Conservation (phyloP, 2,329 filamentous ascomycete genomes). For the Atkinsonella texensis region DNA sequence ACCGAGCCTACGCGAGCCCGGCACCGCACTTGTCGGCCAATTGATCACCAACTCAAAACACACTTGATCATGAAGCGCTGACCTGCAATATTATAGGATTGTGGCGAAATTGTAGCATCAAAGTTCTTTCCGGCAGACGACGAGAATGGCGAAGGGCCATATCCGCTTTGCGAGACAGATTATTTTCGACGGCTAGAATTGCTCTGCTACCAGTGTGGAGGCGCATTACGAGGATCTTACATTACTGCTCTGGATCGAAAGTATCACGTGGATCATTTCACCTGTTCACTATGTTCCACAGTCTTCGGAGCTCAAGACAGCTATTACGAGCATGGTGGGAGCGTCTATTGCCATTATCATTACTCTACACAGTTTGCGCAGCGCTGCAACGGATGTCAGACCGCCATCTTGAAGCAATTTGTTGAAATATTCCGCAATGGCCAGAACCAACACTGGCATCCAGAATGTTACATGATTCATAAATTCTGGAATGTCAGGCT, state of each 20-base stretch:
- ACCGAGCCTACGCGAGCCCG: background rate
- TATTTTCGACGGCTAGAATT: conserved; percentile 90
- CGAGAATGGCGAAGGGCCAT: conserved; percentile 73
- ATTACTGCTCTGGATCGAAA: conserved; percentile 96
- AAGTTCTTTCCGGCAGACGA: conserved; percentile 98
- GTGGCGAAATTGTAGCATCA: conserved; percentile 89
- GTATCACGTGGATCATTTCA: conserved; percentile 98
- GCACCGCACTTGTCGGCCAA: background rate
- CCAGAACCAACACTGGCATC: conserved; percentile 98
- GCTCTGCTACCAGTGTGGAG: conserved; percentile 83
- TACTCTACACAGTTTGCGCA: conserved; percentile 97
- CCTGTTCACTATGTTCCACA: conserved; percentile 90
- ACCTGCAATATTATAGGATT: conserved; percentile 52
- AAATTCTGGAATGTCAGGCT: conserved; percentile 99
- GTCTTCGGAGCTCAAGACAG: conserved; percentile 98
- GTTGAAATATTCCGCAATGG: conserved; percentile 98
- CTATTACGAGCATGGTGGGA: conserved; percentile 95
- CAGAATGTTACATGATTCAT: conserved; percentile 99
- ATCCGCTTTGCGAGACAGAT: conserved; percentile 93
- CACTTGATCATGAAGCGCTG: conserved; percentile 2
- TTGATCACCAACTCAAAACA: background rate
- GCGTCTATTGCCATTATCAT: conserved; percentile 97
- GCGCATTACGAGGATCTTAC: conserved; percentile 88
- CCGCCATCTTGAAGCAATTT: conserved; percentile 95
- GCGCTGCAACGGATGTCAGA: conserved; percentile 91